Evolutionary conservation across 2,329 filamentous ascomycete species (phyloP).

Genomic region (Stagonosporopsis vannaccii): DNA sequence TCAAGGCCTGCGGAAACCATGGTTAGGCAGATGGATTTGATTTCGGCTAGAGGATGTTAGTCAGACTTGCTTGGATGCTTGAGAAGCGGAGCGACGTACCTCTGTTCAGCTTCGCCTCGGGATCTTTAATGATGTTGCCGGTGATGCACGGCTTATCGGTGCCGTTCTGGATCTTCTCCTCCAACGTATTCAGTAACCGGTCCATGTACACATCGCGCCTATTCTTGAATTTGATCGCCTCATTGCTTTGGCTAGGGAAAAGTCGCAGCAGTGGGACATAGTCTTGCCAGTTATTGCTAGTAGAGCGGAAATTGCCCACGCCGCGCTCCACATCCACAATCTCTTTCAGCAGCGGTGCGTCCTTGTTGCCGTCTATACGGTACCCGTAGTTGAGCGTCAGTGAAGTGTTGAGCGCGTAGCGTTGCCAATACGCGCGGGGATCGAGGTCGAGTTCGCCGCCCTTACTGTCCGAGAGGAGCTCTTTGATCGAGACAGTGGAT

Average conservation of each 20-base stretch:
- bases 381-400: conserved; percentile 82
- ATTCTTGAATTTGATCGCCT: conserved; percentile 70
- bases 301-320: conserved; percentile 78
- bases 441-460: conserved; percentile 71
- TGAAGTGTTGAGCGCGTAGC: conserved; percentile 78
- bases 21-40: conserved; percentile 81
- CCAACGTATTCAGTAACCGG: conserved; percentile 65
- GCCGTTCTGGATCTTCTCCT: conserved; percentile 67
- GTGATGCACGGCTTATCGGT: conserved; percentile 74
- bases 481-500: conserved; percentile 73
- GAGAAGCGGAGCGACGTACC: conserved; percentile 50
- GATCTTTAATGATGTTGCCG: conserved; percentile 74
- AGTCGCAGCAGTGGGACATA: conserved; percentile 79
- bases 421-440: conserved; percentile 75
- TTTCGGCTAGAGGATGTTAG: conserved; percentile 63
- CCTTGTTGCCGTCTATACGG: conserved; percentile 73
- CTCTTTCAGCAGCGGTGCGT: conserved; percentile 72
- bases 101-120: conserved; percentile 72
- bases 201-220: conserved; percentile 72
- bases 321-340: conserved; percentile 78
- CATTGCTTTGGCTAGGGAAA: conserved; percentile 66
- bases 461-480: conserved; percentile 71
- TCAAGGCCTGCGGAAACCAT: conserved; percentile 85
- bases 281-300: conserved; percentile 85
- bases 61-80: not conserved